Evolutionary conservation across 2,329 filamentous ascomycete genomes (phyloP).

Genomic region (Venturia pyrina): DNA sequence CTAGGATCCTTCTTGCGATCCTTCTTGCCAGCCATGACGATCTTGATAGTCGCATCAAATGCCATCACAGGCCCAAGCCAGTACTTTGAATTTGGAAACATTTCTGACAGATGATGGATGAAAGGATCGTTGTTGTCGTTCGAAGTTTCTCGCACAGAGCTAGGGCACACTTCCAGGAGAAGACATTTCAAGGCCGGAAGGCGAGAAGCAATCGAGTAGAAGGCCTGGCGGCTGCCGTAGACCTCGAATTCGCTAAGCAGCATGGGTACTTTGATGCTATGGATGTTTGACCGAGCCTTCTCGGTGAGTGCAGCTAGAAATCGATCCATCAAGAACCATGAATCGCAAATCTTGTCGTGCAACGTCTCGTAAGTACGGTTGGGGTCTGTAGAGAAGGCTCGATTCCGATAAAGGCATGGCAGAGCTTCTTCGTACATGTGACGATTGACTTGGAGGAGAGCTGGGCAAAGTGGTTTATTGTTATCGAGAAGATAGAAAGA

Average conservation of each 20-base stretch:
- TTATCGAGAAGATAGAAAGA: slow-evolving; percentile 5
- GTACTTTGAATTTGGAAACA: background rate
- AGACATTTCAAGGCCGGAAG: slow-evolving; percentile 2
- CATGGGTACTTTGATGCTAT: slow-evolving; percentile 9
- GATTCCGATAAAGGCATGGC: slow-evolving; percentile 8
- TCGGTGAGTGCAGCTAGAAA: slow-evolving; percentile 2
- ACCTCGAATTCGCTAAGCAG: slow-evolving; percentile 10
- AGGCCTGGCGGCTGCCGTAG: slow-evolving; percentile 9
- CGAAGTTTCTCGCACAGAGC: background rate
- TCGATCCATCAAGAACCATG: slow-evolving; percentile 11
- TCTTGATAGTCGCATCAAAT: background rate
- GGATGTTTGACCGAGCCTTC: background rate
- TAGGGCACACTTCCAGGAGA: background rate
- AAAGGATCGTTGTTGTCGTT: background rate
- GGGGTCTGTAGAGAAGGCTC: slow-evolving; percentile 6
- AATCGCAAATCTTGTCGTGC: slow-evolving; percentile 3
- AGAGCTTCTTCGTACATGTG: slow-evolving; percentile 11
- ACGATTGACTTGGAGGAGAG: slow-evolving; percentile 7
- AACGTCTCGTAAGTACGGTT: slow-evolving; percentile 6
- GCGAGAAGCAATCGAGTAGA: slow-evolving; percentile 7
- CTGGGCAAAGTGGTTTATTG: slow-evolving; percentile 1
- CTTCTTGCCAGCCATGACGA: background rate
- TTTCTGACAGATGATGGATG: background rate
- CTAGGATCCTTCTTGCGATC: background rate
- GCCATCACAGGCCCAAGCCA: slow-evolving; percentile 11